These are phyloP conservation scores for Stachybotrys echinatus DNA, from an alignment of 2,329 filamentous ascomycete genomes.

Conservation along the genomic window DNA sequence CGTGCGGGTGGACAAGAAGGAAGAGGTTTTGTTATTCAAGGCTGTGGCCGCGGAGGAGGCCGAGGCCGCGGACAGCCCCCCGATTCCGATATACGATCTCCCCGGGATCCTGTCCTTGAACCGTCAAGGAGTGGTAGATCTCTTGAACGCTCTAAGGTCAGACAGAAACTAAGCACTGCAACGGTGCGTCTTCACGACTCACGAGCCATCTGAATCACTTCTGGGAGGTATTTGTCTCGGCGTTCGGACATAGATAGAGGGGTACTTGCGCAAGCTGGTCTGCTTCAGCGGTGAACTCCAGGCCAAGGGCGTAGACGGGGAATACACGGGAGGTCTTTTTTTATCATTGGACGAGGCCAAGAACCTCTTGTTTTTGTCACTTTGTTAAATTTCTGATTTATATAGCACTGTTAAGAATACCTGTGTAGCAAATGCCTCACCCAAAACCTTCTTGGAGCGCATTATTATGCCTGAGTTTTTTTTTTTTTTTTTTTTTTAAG, in stretches of 20 bases:
- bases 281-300: not conserved
- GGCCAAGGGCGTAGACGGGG: not conserved
- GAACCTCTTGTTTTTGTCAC: too few relatives aligned
- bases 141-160: not conserved
- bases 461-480: too few relatives aligned
- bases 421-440: too few relatives aligned
- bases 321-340: too few relatives aligned
- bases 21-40: slow-evolving; percentile 11
- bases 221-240: not conserved
- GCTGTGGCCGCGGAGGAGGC: not conserved
- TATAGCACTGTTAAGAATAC: too few relatives aligned
- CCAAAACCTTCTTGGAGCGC: too few relatives aligned
- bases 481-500: too few relatives aligned
- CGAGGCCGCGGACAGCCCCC: slow-evolving; percentile 2
- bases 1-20: slow-evolving; percentile 6
- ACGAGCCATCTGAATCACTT: not conserved
- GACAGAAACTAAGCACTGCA: not conserved
- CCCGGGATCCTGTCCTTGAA: not conserved
- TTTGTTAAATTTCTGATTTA: too few relatives aligned
- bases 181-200: not conserved
- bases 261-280: not conserved
- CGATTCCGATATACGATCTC: slow-evolving; percentile 12
- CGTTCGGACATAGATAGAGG: not conserved
- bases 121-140: not conserved
- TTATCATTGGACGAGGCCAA: too few relatives aligned